phyloP scores from a whole-genome alignment of 2,329 filamentous ascomycete genomes.

The Fusarium sp. region DNA sequence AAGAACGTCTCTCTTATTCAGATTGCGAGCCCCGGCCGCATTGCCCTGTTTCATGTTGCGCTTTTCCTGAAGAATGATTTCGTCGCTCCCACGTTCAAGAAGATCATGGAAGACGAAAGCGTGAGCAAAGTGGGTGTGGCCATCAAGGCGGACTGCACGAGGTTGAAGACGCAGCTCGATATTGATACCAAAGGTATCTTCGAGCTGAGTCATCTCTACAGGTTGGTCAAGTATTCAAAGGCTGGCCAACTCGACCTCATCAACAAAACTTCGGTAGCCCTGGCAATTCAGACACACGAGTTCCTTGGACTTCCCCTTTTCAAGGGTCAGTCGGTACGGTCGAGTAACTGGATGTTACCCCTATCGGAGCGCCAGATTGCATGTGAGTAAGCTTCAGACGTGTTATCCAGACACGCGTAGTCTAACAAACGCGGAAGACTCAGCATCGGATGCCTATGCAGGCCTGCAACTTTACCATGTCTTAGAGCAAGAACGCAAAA shows the following conservation, averaged over 20 bases:
- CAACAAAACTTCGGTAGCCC: conserved; percentile 76
- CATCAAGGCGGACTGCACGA: conserved; percentile 79
- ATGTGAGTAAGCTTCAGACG: conserved; percentile 66
- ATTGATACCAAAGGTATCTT: conserved; percentile 79
- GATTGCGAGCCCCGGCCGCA: conserved; percentile 81
- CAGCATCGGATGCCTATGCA: conserved; percentile 88
- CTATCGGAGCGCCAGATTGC: conserved; percentile 77
- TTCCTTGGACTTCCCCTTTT: conserved; percentile 81
- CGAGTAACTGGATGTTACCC: conserved; percentile 80
- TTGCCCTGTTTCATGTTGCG: conserved; percentile 87
- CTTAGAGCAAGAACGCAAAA: conserved; percentile 78
- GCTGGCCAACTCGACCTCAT: conserved; percentile 68
- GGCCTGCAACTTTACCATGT: conserved; percentile 80
- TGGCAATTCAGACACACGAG: conserved; percentile 80
- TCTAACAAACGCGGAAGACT: conserved; percentile 65
- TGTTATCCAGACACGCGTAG: background rate
- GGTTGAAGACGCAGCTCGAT: conserved; percentile 76
- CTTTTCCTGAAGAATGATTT: conserved; percentile 72
- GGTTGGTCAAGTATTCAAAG: conserved; percentile 78
- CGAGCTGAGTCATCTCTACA: conserved; percentile 88
- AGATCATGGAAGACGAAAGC: conserved; percentile 78
- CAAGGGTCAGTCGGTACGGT: conserved; percentile 80
- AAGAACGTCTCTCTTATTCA: conserved; percentile 87
- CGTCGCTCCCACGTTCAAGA: conserved; percentile 78
- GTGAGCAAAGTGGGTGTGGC: conserved; percentile 85